These are phyloP conservation scores for Fusarium bulbicola DNA, from an alignment of 2,329 filamentous ascomycete genomes.

Conservation along the genomic window DNA sequence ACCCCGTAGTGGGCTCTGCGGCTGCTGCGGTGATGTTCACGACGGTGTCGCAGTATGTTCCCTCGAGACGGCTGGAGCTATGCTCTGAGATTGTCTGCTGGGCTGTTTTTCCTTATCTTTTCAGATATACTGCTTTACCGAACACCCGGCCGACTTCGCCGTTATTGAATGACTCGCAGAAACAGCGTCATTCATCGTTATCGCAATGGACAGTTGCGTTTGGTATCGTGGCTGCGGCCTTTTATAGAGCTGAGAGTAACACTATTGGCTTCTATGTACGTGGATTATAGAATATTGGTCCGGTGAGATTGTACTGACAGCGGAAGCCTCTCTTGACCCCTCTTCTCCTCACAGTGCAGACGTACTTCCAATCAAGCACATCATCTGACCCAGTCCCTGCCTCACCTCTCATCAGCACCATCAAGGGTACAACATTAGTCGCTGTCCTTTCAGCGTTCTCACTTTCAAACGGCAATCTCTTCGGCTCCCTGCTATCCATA, in stretches of 20 bases:
- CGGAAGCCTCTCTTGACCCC: conserved; percentile 39
- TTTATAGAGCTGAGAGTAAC: conserved; percentile 33
- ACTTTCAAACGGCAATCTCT: conserved; percentile 43
- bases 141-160: not conserved
- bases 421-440: not conserved
- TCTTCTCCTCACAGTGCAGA: conserved; percentile 28
- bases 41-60: conserved; percentile 29
- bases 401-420: not conserved
- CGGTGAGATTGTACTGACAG: not conserved
- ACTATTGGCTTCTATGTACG: conserved; percentile 3
- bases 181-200: not conserved
- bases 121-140: not conserved
- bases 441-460: conserved; percentile 18
- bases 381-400: not conserved
- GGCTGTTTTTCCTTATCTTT: conserved; percentile 41
- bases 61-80: conserved; percentile 39
- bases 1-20: not conserved
- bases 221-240: not conserved
- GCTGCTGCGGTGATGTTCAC: conserved; percentile 41
- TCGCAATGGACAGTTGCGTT: conserved; percentile 22
- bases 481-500: conserved; percentile 33
- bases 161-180: not conserved
- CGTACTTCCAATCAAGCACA: not conserved
- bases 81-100: conserved; percentile 48
- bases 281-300: fast-evolving